These are phyloP conservation scores for Kazachstania viticola DNA, from an alignment of 805 yeast species.

Conservation along the genomic window DNA sequence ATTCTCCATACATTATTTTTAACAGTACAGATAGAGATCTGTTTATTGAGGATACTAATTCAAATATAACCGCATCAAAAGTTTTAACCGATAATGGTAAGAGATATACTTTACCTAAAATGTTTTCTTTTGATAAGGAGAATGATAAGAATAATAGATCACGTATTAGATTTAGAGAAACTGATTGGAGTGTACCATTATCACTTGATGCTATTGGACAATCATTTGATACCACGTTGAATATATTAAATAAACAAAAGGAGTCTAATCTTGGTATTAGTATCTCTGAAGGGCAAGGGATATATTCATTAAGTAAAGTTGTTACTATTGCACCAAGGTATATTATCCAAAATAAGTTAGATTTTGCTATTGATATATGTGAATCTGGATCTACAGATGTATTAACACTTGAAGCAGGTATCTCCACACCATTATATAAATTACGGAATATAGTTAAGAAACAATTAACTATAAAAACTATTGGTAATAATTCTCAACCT, in stretches of 20 bases:
- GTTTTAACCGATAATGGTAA: slow-evolving; percentile 24
- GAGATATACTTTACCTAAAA: slow-evolving; percentile 40
- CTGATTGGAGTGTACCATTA: slow-evolving; percentile 59
- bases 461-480: slow-evolving; percentile 48
- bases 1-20: slow-evolving; percentile 72
- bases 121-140: slow-evolving; percentile 73
- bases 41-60: slow-evolving; percentile 42
- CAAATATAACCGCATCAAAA: slow-evolving; percentile 40
- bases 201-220: slow-evolving; percentile 90
- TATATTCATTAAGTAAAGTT: slow-evolving; percentile 64
- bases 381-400: slow-evolving; percentile 56
- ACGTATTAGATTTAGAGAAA: slow-evolving; percentile 49
- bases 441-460: slow-evolving; percentile 42
- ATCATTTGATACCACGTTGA: slow-evolving; percentile 43
- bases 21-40: slow-evolving; percentile 69
- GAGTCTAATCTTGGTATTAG: slow-evolving; percentile 71
- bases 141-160: slow-evolving; percentile 57
- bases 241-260: slow-evolving; percentile 36
- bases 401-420: slow-evolving; percentile 35
- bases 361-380: slow-evolving; percentile 44
- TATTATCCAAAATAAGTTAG: slow-evolving; percentile 52
- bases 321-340: slow-evolving; percentile 77
- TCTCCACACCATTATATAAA: slow-evolving; percentile 48
- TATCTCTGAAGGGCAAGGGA: slow-evolving; percentile 76
- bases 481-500: slow-evolving; percentile 54